Percentiles rank a stretch among this genome's conserved stretches.
Conservation (phyloP, 352 stramenopile genomes). For the Pythium aphanidermatum region DNA sequence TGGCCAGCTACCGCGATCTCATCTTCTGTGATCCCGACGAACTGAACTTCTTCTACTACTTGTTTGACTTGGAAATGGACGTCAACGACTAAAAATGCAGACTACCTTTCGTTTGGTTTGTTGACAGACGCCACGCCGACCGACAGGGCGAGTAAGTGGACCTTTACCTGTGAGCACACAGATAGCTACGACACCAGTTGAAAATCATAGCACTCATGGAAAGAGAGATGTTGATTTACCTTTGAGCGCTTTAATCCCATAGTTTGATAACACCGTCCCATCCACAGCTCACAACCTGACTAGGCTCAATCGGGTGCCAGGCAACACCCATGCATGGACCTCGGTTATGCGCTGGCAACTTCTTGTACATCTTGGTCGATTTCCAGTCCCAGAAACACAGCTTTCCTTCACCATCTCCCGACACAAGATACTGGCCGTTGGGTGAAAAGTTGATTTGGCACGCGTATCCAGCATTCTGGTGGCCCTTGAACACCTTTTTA, state of each 20-base stretch:
- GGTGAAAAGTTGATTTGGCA: slow-evolving; percentile 95
- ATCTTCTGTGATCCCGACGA: no score
- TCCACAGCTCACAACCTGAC: slow-evolving; percentile 94
- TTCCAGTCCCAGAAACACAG: slow-evolving; percentile 99
- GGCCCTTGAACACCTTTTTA: slow-evolving; percentile 92
- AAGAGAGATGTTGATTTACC: no score
- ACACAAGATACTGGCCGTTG: slow-evolving; percentile 93
- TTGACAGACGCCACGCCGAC: no score
- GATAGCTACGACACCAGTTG: no score
- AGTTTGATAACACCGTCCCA: slow-evolving; percentile 99
- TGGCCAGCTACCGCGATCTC: no score
- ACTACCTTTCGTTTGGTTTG: no score
- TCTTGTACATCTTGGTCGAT: slow-evolving; percentile 88
- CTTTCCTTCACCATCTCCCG: slow-evolving; percentile 95
- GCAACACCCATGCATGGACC: slow-evolving; percentile 92
- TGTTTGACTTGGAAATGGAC: no score
- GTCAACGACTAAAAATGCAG: no score
- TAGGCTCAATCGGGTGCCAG: slow-evolving; percentile 98
- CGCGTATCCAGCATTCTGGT: slow-evolving; percentile 94
- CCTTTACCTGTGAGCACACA: no score
- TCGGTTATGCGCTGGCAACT: slow-evolving; percentile 87
- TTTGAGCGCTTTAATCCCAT: slow-evolving; percentile 98
- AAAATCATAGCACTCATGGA: no score
- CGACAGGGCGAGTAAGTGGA: no score
- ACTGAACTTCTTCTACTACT: no score